A percentile compares a stretch with the other conserved stretches of the same genome.
phyloP scores from a whole-genome alignment of 768 basidiomycete species.

The Trametes meyenii region DNA sequence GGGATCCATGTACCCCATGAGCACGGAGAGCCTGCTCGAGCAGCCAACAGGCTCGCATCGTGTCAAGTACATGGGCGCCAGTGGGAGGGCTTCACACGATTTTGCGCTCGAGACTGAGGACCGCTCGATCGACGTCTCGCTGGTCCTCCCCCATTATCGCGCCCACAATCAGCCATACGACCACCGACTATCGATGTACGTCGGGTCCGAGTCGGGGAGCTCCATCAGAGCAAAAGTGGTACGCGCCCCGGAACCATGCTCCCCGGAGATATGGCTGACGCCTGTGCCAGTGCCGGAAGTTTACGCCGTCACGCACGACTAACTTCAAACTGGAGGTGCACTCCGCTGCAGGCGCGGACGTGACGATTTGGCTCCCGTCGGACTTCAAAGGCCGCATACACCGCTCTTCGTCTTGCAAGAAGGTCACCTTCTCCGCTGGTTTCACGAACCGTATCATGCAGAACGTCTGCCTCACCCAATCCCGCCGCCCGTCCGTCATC shows the following conservation, averaged over 20 bases:
- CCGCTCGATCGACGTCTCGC: constrained; percentile 61
- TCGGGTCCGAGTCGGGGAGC: constrained; percentile 52
- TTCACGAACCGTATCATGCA: constrained; percentile 66
- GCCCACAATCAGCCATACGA: constrained; percentile 72
- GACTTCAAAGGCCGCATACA: constrained; percentile 75
- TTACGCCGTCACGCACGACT: constrained; percentile 34
- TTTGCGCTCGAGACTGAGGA: constrained; percentile 58
- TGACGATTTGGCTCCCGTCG: constrained; percentile 78
- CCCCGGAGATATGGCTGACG: constrained; percentile 29
- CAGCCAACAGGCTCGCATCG: constrained; percentile 55
- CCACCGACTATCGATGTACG: constrained; percentile 72
- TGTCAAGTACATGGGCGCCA: constrained; percentile 61
- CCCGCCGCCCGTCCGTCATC: constrained; percentile 32
- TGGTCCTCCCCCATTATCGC: constrained; percentile 78
- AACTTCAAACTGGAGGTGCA: constrained; percentile 60
- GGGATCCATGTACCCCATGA: constrained; percentile 28
- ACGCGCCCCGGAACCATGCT: constrained; percentile 38
- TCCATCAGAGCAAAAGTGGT: constrained; percentile 73
- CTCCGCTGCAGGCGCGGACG: constrained; percentile 58
- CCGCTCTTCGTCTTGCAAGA: constrained; percentile 43
- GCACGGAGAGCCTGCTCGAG: constrained; percentile 31
- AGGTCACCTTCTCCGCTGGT: constrained; percentile 60
- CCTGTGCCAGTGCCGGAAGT: constrained; percentile 32
- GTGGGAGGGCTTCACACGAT: constrained; percentile 57
- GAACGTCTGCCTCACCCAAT: constrained; percentile 36